Evolutionary conservation across 2,329 filamentous ascomycete genomes (phyloP).

Genomic region (Bipolaris sorokiniana): DNA sequence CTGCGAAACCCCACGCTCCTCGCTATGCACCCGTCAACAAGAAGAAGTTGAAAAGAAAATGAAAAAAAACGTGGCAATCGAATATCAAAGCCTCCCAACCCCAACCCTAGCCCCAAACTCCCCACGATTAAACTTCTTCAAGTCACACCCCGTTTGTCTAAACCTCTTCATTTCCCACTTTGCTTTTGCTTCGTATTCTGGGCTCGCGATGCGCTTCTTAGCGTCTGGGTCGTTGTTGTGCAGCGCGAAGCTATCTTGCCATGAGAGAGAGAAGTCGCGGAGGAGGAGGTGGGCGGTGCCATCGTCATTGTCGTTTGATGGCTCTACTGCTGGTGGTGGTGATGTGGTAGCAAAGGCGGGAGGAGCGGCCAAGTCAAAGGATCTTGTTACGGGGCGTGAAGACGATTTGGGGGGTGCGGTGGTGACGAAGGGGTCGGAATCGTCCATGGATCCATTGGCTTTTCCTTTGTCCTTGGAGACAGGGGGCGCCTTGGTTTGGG

Average conservation of each 20-base stretch:
- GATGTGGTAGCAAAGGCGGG: background rate
- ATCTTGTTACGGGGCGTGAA: slow-evolving; percentile 15
- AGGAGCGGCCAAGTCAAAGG: slow-evolving; percentile 32
- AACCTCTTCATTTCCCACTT: slow-evolving; percentile 46
- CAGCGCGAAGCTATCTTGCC: slow-evolving; percentile 37
- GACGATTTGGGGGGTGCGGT: slow-evolving; percentile 29
- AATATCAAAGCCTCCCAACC: slow-evolving; percentile 36
- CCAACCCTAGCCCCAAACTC: slow-evolving; percentile 47
- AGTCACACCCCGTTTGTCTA: slow-evolving; percentile 38
- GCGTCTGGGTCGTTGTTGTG: slow-evolving; percentile 24
- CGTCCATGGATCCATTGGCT: slow-evolving; percentile 20
- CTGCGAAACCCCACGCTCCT: background rate
- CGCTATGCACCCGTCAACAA: too few species aligned
- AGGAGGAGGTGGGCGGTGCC: slow-evolving; percentile 22
- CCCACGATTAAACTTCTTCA: slow-evolving; percentile 46
- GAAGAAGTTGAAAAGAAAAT: too few species aligned
- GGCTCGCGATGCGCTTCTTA: slow-evolving; percentile 34
- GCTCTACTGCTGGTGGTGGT: slow-evolving; percentile 13
- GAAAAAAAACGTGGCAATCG: background rate
- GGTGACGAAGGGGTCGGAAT: slow-evolving; percentile 35
- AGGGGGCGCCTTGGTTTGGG: slow-evolving; percentile 1
- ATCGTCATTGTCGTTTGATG: slow-evolving; percentile 21
- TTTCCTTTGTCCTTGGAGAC: slow-evolving; percentile 18
- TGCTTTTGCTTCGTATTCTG: slow-evolving; percentile 37
- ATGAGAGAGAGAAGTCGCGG: slow-evolving; percentile 41